Base-by-base conservation (phyloP, 345 rosid genomes). In the Anastatica hierochuntica region DNA sequence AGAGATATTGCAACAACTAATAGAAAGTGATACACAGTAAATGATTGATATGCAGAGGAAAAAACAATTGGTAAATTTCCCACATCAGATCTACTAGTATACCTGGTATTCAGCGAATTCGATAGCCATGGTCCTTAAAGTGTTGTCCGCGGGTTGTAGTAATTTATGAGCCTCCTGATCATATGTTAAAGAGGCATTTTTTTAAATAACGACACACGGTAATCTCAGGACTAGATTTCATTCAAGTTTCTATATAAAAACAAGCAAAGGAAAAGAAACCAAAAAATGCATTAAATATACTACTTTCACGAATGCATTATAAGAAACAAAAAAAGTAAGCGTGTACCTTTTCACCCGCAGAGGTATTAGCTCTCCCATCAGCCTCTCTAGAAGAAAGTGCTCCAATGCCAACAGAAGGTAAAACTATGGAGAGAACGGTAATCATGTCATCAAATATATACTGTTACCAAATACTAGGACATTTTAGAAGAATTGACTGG, bases 61-160 rank as follows among this genome's bases (percentile, higher is more conserved):
- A 66, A 44, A 16, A 50, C 35, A 8, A 36, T 4, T 1, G 20
- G 35, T 50, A 14, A 14, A 12, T 14, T 20, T 24, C 23, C n/a
- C n/a, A n/a, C n/a, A n/a, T n/a, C n/a, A n/a, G n/a, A n/a, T n/a
- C n/a, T 24, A 56, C 14, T 39, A 27, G 62, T 57, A 40, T 44
- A 88, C 99, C 96, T 88, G 99, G 69, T 77, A 88, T 71, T 94
- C 99, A 15, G 99, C 99, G 82, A 94, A 80, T 47, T 94, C 99
- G 66, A 88, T 80, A 51, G 96, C 99, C 97, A 94, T 73, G 55
- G 90, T 77, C 80, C 81, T 94, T 63, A 94, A 60, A 52, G 81
- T 79, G 76, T 80, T 88, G 68, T 88, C 97, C 1, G 85, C 92
- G 10, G 99, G 84, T 60, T 83, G 96, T n/a, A 94, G 85, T 69